Percentiles rank a stretch among this genome's conserved stretches.
Conservation (phyloP, 176 grass and related monocot species). For the Musa beccarii region DNA sequence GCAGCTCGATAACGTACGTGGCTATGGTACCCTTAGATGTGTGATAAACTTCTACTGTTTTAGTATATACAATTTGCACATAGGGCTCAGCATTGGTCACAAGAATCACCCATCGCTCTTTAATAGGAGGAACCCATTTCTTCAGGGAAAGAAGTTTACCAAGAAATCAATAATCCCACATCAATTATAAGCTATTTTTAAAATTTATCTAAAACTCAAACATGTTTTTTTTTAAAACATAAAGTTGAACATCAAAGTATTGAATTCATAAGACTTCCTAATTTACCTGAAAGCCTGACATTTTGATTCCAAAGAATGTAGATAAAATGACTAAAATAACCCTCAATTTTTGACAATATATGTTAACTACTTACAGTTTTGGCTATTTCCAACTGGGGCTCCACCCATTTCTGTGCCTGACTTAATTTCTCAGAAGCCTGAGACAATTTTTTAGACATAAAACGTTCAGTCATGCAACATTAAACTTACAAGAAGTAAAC, state of each 20-base stretch:
- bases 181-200: background rate
- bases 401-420: conserved; percentile 59
- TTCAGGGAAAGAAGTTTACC: conserved; percentile 33
- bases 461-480: background rate
- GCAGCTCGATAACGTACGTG: conserved; percentile 53
- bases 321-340: background rate
- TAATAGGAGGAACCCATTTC: conserved; percentile 56
- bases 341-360: background rate
- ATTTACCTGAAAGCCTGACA: background rate
- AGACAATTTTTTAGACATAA: background rate
- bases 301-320: background rate
- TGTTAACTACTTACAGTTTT: conserved; percentile 44
- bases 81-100: conserved; percentile 52
- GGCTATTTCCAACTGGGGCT: conserved; percentile 59
- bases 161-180: conserved; percentile 9
- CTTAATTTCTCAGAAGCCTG: conserved; percentile 66
- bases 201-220: conserved; percentile 3
- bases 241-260: background rate
- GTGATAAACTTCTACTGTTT: conserved; percentile 65
- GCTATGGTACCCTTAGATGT: conserved; percentile 43
- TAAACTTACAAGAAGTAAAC: background rate
- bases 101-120: conserved; percentile 48
- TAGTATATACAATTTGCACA: conserved; percentile 44
- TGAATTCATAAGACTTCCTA: background rate
- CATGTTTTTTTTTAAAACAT: background rate